Conservation (phyloP, 2,329 filamentous ascomycete species). For the Cytospora piceicola region DNA sequence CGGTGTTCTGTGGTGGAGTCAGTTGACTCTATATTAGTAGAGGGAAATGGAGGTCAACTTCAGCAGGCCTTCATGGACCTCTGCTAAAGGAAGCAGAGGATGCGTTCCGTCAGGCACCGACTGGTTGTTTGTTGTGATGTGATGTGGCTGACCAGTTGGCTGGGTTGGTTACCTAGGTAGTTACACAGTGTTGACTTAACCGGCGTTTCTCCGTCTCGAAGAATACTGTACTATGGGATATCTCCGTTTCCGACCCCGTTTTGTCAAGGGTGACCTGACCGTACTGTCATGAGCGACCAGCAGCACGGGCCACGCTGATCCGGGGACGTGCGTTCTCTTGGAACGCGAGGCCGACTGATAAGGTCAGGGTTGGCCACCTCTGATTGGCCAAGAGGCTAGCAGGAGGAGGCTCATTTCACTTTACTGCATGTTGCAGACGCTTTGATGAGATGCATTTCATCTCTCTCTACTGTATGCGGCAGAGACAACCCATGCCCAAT, state of each 20-base stretch:
- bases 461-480: not conserved
- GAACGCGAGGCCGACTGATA: not conserved
- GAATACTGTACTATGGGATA: no score
- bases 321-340: not conserved
- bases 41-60: not conserved
- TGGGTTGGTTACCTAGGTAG: no score
- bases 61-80: not conserved
- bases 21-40: not conserved
- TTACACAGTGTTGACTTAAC: not conserved
- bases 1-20: not conserved
- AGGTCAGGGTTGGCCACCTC: not conserved
- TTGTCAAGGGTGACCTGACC: not conserved
- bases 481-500: not conserved
- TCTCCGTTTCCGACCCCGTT: not conserved
- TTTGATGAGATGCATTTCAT: not conserved
- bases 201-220: not conserved
- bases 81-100: not conserved
- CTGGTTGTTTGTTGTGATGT: not conserved
- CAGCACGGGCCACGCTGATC: slow-evolving; percentile 1
- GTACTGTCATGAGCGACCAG: not conserved
- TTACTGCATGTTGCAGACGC: not conserved
- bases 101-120: not conserved
- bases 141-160: not conserved
- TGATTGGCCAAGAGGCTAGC: not conserved
- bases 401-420: not conserved